A percentile compares a stretch with the other conserved stretches of the same genome.
Evolutionary conservation across 148 eudicot genomes (phyloP).

Genomic region (Amaranthus hypochondriacus): DNA sequence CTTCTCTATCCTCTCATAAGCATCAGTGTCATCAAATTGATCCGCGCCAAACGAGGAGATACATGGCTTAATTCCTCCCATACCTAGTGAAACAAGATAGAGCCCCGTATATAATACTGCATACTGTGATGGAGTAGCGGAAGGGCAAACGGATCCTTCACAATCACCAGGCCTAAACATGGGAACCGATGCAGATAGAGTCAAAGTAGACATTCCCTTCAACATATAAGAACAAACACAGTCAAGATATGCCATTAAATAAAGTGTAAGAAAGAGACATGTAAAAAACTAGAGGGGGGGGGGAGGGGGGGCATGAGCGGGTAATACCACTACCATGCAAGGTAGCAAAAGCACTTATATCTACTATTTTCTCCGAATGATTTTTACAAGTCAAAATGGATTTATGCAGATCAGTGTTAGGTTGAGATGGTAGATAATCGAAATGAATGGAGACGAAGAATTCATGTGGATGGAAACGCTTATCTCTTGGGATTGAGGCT

Average conservation of each 20-base stretch:
- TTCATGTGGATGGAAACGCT: no score
- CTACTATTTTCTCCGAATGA: no score
- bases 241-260: no score
- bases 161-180: conserved; percentile 28
- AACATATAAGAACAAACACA: background rate
- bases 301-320: no score
- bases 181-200: conserved; percentile 36
- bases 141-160: conserved; percentile 24
- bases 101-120: conserved; percentile 29
- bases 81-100: conserved; percentile 41
- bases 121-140: conserved; percentile 25
- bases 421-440: no score
- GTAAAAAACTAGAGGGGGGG: background rate
- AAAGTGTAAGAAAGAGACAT: background rate
- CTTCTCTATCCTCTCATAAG: conserved; percentile 29
- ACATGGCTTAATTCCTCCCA: conserved; percentile 51
- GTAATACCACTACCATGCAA: background rate
- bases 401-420: no score
- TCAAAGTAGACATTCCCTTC: conserved; percentile 39
- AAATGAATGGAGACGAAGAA: no score
- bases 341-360: no score
- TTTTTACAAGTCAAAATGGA: no score
- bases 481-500: no score
- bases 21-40: conserved; percentile 43
- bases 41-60: conserved; percentile 44